Conservation (phyloP, 352 stramenopile genomes). For the Phytopythium montanum region DNA sequence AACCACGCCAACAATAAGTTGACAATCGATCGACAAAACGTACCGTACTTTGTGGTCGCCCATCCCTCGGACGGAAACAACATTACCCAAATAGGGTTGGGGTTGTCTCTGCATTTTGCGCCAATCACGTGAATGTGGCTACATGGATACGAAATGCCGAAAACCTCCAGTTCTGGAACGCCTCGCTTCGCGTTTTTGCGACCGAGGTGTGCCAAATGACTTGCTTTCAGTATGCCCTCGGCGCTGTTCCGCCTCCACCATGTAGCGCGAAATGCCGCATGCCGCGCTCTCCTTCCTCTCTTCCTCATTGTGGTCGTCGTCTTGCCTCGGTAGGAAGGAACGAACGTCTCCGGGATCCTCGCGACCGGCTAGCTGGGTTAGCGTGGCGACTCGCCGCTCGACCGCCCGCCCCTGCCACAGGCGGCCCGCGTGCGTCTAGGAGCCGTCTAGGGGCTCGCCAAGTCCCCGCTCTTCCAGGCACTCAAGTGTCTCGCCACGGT, state of each 20-base stretch:
- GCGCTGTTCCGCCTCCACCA: background rate
- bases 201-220: background rate
- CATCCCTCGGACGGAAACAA: background rate
- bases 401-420: slow-evolving; percentile 1
- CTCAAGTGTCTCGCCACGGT: background rate
- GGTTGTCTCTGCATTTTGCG: background rate
- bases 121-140: background rate
- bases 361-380: background rate
- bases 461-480: background rate
- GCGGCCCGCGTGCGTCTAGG: slow-evolving; percentile 2
- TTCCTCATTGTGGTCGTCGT: slow-evolving; percentile 1
- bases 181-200: slow-evolving; percentile 4
- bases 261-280: background rate
- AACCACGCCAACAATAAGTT: no score
- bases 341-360: background rate
- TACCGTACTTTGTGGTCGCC: no score
- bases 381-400: background rate
- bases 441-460: background rate
- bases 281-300: background rate
- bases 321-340: background rate
- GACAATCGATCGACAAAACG: no score
- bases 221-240: background rate
- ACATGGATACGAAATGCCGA: slow-evolving; percentile 7
- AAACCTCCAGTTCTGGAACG: background rate
- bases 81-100: background rate